Percentiles rank a stretch among this genome's conserved stretches.
Evolutionary conservation across 2,329 filamentous ascomycete species (phyloP).

Genomic region (Akanthomyces dipterigenus): DNA sequence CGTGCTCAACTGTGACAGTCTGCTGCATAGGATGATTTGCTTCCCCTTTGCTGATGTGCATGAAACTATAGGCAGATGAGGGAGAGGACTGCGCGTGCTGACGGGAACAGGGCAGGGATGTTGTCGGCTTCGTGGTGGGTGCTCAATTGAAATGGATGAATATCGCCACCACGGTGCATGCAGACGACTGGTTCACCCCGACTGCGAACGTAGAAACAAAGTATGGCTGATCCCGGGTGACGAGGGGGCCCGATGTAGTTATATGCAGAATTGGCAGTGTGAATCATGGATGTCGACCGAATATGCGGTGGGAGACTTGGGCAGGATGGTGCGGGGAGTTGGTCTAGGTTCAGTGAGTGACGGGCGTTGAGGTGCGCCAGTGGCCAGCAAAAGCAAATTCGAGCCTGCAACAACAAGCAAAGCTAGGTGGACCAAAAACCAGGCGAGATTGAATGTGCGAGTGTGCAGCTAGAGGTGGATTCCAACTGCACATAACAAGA

Average conservation of each 20-base stretch:
- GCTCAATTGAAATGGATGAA: not conserved
- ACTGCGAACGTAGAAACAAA: not conserved
- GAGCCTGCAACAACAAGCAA: constrained; percentile 6
- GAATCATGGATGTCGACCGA: not conserved
- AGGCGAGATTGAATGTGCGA: constrained; percentile 5
- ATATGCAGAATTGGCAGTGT: not conserved
- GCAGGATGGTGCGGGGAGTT: constrained; percentile 11
- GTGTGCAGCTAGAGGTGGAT: constrained; percentile 11
- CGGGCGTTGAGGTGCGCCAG: constrained; percentile 9
- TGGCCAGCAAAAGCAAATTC: constrained; percentile 10
- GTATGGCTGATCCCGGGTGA: not conserved
- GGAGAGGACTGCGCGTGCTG: not conserved
- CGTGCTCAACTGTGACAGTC: not conserved
- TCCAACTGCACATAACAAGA: constrained; percentile 11
- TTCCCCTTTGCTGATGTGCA: not conserved
- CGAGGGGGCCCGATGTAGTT: not conserved
- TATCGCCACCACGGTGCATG: not conserved
- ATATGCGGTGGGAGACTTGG: not conserved
- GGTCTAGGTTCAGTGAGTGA: constrained; percentile 5
- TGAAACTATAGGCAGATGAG: not conserved
- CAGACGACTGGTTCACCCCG: not conserved
- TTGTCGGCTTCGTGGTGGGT: not conserved
- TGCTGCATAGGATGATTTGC: not conserved
- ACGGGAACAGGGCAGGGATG: not conserved
- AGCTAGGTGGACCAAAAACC: constrained; percentile 7